Percentiles rank a stretch among this genome's conserved stretches.
phyloP scores from a whole-genome alignment of 108 stramenopile species.

The Fistulifera pelliculosa region DNA sequence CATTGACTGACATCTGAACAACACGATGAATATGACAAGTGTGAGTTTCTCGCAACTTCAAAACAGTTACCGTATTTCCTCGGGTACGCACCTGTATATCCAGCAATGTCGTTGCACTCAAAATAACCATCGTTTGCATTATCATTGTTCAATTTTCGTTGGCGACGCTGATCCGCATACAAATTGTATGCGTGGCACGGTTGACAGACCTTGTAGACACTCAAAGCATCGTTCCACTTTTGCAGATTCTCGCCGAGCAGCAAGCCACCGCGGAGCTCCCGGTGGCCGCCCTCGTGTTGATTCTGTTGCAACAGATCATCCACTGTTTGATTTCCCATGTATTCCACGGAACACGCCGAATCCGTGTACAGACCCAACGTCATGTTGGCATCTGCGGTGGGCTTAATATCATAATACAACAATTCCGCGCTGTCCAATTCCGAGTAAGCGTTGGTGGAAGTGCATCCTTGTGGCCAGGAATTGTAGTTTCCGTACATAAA shows the following conservation, averaged over 20 bases:
- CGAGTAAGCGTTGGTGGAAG: conserved; percentile 1
- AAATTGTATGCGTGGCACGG: background rate
- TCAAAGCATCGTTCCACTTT: conserved; percentile 35
- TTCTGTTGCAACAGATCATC: conserved; percentile 1
- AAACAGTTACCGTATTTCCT: too few species aligned
- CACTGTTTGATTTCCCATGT: conserved; percentile 9
- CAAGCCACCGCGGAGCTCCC: background rate
- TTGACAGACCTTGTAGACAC: conserved; percentile 29
- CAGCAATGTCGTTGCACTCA: conserved; percentile 49
- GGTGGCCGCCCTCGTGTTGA: background rate
- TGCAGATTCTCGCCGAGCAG: conserved; percentile 17
- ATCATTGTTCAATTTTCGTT: conserved; percentile 10
- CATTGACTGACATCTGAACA: conserved; percentile 45
- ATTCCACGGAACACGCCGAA: conserved; percentile 27
- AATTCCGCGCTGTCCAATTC: conserved; percentile 5
- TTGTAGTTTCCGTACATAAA: conserved; percentile 33
- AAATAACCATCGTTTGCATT: conserved; percentile 10
- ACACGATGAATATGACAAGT: background rate
- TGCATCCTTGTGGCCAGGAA: conserved; percentile 20
- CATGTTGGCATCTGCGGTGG: conserved; percentile 26
- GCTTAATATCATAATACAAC: conserved; percentile 59
- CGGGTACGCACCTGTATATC: conserved; percentile 27
- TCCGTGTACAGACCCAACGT: conserved; percentile 49
- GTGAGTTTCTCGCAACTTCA: too few species aligned
- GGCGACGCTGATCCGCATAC: conserved; percentile 4